These are phyloP conservation scores for Vachellia collinsii DNA, from an alignment of 306 rosid genomes.

Conservation along the genomic window DNA sequence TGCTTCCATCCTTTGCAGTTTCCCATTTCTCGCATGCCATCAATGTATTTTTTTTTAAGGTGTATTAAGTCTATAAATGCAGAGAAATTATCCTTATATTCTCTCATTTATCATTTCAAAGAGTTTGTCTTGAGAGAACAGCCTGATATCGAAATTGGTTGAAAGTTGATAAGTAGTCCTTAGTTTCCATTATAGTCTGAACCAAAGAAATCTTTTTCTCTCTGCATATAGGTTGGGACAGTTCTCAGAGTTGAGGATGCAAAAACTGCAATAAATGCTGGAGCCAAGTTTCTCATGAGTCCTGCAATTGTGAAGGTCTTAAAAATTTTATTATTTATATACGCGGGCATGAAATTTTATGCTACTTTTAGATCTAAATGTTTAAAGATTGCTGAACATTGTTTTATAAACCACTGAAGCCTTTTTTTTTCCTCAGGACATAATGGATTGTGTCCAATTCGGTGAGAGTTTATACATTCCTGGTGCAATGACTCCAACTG, in stretches of 20 bases:
- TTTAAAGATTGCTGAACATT: conserved; percentile 22
- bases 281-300: conserved; percentile 94
- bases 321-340: conserved; percentile 3
- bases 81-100: conserved; percentile 13
- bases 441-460: conserved; percentile 50
- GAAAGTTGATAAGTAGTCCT: not conserved
- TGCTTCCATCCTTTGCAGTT: conserved; percentile 33
- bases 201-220: conserved; percentile 17
- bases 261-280: conserved; percentile 63
- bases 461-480: conserved; percentile 77
- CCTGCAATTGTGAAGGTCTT: conserved; percentile 79
- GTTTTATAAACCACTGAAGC: conserved; percentile 1
- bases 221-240: conserved; percentile 79
- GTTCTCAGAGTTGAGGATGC: conserved; percentile 84
- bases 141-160: conserved; percentile 3
- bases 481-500: conserved; percentile 95
- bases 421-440: conserved; percentile 54
- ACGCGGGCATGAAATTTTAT: conserved; percentile 8
- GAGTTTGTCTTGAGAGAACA: not conserved
- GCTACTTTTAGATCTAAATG: not conserved
- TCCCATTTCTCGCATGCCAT: conserved; percentile 10
- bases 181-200: conserved; percentile 35
- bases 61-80: conserved; percentile 22
- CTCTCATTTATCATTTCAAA: conserved; percentile 4
- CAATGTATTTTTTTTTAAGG: conserved; percentile 20